phyloP scores from a whole-genome alignment of 2,329 filamentous ascomycete species.

The Cladobotryum mycophilum region DNA sequence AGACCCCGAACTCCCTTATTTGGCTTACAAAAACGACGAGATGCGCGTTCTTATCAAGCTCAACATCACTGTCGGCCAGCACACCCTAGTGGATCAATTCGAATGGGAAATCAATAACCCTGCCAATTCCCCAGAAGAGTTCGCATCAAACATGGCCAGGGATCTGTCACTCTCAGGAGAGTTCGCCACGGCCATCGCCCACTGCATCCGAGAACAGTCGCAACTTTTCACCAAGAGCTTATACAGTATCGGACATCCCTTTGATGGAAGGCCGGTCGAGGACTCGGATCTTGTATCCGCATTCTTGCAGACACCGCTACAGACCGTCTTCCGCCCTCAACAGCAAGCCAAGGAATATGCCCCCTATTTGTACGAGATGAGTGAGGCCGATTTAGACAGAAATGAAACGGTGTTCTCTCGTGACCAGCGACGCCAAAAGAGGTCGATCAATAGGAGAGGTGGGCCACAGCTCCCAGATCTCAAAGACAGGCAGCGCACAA shows the following conservation, averaged over 20 bases:
- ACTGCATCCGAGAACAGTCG: slow-evolving; percentile 92
- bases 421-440: slow-evolving; percentile 89
- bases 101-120: slow-evolving; percentile 99
- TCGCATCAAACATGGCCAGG: slow-evolving; percentile 79
- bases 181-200: slow-evolving; percentile 94
- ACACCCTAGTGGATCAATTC: slow-evolving; percentile 93
- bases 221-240: slow-evolving; percentile 91
- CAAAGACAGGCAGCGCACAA: slow-evolving; percentile 88
- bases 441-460: slow-evolving; percentile 87
- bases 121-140: slow-evolving; percentile 88
- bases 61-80: slow-evolving; percentile 93
- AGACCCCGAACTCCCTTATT: slow-evolving; percentile 84
- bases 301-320: slow-evolving; percentile 79
- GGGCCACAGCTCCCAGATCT: slow-evolving; percentile 92
- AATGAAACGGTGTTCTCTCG: slow-evolving; percentile 90
- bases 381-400: slow-evolving; percentile 79
- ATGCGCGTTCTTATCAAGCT: slow-evolving; percentile 95
- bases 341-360: slow-evolving; percentile 92
- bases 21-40: slow-evolving; percentile 96
- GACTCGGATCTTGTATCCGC: slow-evolving; percentile 82
- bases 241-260: slow-evolving; percentile 88
- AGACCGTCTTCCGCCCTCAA: slow-evolving; percentile 78
- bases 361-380: slow-evolving; percentile 90
- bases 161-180: slow-evolving; percentile 90
- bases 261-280: slow-evolving; percentile 88